Evolutionary conservation across 2,329 filamentous ascomycete species (phyloP), one percentile per base, ranked within the genome.

Genomic region (Aspergillus pseudoviridinutans): DNA sequence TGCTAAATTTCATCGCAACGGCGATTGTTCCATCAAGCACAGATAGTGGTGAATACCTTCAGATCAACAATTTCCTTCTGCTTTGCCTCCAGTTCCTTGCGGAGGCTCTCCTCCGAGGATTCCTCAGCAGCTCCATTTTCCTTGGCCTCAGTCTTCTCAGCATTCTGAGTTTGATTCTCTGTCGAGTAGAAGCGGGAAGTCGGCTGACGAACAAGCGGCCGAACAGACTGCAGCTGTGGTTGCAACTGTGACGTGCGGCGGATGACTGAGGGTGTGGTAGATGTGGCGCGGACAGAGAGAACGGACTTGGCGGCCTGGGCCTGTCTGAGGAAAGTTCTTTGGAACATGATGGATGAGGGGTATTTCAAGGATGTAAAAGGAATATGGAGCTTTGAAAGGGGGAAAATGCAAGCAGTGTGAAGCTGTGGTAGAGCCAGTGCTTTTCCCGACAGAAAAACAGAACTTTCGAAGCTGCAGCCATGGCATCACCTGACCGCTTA

Each of bases 1-100:
- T 8, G 14, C 14, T 7, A 5, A 14, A 14, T 17, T 6, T n/a
- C 32, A 38, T 35, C 32, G 14, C 14, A 35, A 17, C 12, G 2
- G 32, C 5, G 32, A 35, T 1, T 35, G 14, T 35, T 35, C 14
- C 14, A 35, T 1, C 32, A 27, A 8, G 24, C 46, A 27, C 20
- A 8, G 47, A 41, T 24, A 47, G 62, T 70, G 24, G 12, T 47
- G 10, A 27, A 17, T 79, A 96, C 93, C 87, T 97, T 97, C 77
- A 95, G 84, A 51, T 97, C 92, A 61, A 89, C 71, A 47, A 85
- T 81, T 74, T 92, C 88, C 75, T 84, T 86, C 67, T 88, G 85
- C 76, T 89, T 89, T 59, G 84, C 80, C 73, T 91, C 88, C 4
- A 91, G 73, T 74, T 91, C 85, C 74, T 86, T 86, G 73, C 84